Conservation (phyloP, 805 yeast species). For the Lipomyces starkeyi region DNA sequence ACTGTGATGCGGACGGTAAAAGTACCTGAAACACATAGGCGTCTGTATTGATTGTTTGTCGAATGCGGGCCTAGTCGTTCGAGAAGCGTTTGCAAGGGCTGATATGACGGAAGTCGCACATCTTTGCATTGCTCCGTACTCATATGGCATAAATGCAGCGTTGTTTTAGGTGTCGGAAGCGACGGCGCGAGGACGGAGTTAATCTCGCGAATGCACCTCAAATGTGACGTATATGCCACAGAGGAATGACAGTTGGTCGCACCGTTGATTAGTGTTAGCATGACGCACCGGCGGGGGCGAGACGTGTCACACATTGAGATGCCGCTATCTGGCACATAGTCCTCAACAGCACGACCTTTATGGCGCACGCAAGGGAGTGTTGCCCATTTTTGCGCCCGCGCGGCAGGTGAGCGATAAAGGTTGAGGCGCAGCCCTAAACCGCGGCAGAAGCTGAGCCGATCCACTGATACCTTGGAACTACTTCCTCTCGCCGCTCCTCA, state of each 20-base stretch:
- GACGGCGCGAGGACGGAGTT: no score
- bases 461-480: conserved; percentile 7
- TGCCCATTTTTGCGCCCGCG: neutral
- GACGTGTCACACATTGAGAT: neutral
- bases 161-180: neutral
- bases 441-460: conserved; percentile 6
- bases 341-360: neutral
- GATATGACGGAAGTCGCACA: no score
- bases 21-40: neutral
- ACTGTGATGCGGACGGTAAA: neutral
- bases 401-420: neutral
- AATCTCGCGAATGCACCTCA: neutral
- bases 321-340: conserved; percentile 2
- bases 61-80: no score
- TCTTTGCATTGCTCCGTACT: no score
- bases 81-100: no score
- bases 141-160: neutral
- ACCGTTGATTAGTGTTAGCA: neutral
- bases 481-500: conserved; percentile 4
- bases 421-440: conserved; percentile 3
- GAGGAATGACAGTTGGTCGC: neutral
- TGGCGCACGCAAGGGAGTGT: neutral
- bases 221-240: neutral
- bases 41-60: no score
- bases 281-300: neutral